phyloP scores from a whole-genome alignment of 2,329 filamentous ascomycete genomes.

The Chaetomiaceae sp. region DNA sequence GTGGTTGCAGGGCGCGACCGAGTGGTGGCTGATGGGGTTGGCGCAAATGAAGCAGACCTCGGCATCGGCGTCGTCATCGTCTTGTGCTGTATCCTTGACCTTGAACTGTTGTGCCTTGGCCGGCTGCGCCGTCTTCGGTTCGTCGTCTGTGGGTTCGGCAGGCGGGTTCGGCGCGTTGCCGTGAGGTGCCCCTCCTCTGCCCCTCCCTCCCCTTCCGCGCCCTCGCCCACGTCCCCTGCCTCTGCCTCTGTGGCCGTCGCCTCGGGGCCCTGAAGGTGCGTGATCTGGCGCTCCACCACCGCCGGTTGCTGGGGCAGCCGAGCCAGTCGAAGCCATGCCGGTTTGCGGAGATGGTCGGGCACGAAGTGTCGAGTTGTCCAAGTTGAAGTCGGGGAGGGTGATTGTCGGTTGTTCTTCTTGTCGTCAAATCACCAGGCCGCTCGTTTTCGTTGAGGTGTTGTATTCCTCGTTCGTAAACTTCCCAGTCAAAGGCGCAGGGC shows the following conservation, averaged over 20 bases:
- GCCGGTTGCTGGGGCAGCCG: constrained; percentile 8
- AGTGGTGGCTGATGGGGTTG: constrained; percentile 79
- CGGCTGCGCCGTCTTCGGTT: constrained; percentile 19
- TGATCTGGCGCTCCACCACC: constrained; percentile 3
- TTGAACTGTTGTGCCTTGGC: constrained; percentile 28
- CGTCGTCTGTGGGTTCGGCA: constrained; percentile 11
- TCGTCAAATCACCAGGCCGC: too few species aligned
- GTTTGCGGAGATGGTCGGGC: too few species aligned
- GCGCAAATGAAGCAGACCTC: constrained; percentile 98
- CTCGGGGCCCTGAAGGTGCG: constrained; percentile 20
- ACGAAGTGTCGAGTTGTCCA: too few species aligned
- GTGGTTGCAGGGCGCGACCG: constrained; percentile 92
- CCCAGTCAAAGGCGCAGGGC: background rate
- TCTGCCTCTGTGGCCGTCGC: constrained; percentile 36
- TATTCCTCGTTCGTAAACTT: too few species aligned
- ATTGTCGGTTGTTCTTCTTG: background rate
- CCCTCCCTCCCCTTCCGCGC: constrained; percentile 30
- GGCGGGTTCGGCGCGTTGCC: constrained; percentile 15
- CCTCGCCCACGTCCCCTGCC: constrained; percentile 41
- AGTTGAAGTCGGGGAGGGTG: background rate
- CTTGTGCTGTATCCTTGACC: constrained; percentile 22
- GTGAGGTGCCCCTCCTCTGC: constrained; percentile 27
- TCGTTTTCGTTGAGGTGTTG: too few species aligned
- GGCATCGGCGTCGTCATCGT: constrained; percentile 54
- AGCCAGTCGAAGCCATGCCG: constrained; percentile 23